Evolutionary conservation across 2,329 filamentous ascomycete genomes (phyloP).

Genomic region (Venturia carpophila): DNA sequence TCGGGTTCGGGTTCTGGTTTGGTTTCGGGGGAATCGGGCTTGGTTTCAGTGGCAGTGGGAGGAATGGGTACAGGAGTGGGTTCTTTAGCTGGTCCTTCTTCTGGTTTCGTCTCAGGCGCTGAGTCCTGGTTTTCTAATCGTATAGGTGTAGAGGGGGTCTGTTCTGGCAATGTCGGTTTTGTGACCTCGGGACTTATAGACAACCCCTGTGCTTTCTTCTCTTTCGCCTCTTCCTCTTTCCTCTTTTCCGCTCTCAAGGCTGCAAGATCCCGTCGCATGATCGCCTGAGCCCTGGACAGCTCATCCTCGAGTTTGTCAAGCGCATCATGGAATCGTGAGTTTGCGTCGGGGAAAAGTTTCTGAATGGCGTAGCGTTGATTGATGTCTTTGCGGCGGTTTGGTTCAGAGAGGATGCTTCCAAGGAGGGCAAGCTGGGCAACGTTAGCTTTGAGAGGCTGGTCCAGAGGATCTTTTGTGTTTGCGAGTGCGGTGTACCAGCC

Average conservation of each 20-base stretch:
- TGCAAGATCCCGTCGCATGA: conserved; percentile 29
- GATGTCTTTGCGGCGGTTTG: conserved; percentile 28
- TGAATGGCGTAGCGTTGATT: conserved; percentile 31
- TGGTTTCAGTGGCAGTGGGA: conserved; percentile 19
- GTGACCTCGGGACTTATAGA: conserved; percentile 30
- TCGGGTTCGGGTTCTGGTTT: conserved; percentile 5
- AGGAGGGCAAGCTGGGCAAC: conserved; percentile 35
- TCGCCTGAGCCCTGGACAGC: conserved; percentile 31
- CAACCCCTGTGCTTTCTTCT: conserved; percentile 20
- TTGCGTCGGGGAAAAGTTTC: conserved; percentile 33
- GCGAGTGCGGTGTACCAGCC: conserved; percentile 5
- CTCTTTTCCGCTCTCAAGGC: conserved; percentile 20
- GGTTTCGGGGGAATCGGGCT: conserved; percentile 9
- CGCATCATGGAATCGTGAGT: conserved; percentile 41
- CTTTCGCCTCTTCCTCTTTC: conserved; percentile 15
- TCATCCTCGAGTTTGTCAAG: conserved; percentile 45
- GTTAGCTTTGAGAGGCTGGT: conserved; percentile 4
- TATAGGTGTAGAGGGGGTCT: neutral
- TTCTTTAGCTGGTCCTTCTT: conserved; percentile 19
- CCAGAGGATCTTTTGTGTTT: neutral
- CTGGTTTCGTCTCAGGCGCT: conserved; percentile 12
- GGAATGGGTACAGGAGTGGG: neutral
- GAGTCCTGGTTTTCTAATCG: conserved; percentile 18
- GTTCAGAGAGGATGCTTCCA: conserved; percentile 39
- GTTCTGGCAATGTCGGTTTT: conserved; percentile 11